phyloP scores from a whole-genome alignment of 208 protist genomes.

The Wallacemonas collosoma region DNA sequence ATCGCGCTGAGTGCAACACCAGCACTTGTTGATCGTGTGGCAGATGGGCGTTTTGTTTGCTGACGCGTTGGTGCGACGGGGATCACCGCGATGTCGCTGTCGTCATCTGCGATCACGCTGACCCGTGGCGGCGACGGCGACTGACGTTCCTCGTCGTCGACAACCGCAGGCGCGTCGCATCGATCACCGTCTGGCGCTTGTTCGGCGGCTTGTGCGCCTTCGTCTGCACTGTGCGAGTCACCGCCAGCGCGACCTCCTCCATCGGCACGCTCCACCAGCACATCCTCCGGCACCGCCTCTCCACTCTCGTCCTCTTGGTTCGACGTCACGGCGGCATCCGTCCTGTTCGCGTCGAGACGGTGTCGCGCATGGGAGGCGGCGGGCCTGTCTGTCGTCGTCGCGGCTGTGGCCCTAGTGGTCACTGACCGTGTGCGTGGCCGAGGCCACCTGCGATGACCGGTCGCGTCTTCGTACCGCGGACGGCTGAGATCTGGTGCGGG shows the following conservation, averaged over 20 bases:
- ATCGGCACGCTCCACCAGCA: neutral
- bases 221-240: too few relatives aligned
- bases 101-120: neutral
- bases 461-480: slow-evolving; percentile 1
- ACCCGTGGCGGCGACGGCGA: too few relatives aligned
- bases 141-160: neutral
- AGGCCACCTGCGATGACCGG: slow-evolving; percentile 1
- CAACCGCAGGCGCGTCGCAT: too few relatives aligned
- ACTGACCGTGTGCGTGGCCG: slow-evolving; percentile 2
- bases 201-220: neutral
- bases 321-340: too few relatives aligned
- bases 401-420: neutral
- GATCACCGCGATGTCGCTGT: neutral
- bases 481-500: slow-evolving; percentile 10
- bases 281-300: neutral
- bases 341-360: too few relatives aligned
- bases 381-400: neutral
- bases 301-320: neutral
- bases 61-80: neutral
- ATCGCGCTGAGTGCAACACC: neutral
- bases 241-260: too few relatives aligned
- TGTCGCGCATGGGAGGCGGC: too few relatives aligned
- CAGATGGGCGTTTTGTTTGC: neutral
- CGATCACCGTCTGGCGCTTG: neutral
- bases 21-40: neutral